A percentile compares a stretch with the other conserved stretches of the same genome.
Conservation (phyloP, 768 basidiomycete species). For the Xerocomellus chrysenteron region DNA sequence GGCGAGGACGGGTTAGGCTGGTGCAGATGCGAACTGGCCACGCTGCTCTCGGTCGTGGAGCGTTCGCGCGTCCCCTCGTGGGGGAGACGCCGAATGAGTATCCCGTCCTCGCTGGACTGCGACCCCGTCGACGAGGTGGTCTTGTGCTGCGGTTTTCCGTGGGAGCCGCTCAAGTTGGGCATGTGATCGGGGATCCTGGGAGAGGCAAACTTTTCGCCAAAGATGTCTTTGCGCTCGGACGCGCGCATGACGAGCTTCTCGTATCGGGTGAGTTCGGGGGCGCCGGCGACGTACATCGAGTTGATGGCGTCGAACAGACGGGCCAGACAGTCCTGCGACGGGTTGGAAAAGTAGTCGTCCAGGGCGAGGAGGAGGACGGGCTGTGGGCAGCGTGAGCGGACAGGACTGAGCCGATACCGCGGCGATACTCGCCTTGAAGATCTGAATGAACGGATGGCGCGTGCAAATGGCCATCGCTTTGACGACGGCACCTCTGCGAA, state of each 20-base stretch:
- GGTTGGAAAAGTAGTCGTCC: slow-evolving; percentile 89
- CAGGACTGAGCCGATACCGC: neutral
- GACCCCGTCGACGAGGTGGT: slow-evolving; percentile 59
- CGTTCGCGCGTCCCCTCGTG: slow-evolving; percentile 38
- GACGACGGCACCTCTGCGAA: slow-evolving; percentile 81
- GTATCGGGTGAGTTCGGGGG: slow-evolving; percentile 72
- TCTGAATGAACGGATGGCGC: slow-evolving; percentile 90
- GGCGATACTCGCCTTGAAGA: slow-evolving; percentile 72
- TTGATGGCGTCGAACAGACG: slow-evolving; percentile 93
- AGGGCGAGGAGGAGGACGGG: slow-evolving; percentile 91
- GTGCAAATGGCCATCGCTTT: slow-evolving; percentile 95
- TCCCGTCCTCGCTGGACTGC: slow-evolving; percentile 67
- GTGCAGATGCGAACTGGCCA: slow-evolving; percentile 30
- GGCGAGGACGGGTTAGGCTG: slow-evolving; percentile 50
- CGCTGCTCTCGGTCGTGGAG: slow-evolving; percentile 41
- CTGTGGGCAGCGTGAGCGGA: slow-evolving; percentile 40
- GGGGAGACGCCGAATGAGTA: slow-evolving; percentile 42
- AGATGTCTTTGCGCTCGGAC: slow-evolving; percentile 89
- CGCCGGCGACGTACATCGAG: slow-evolving; percentile 79
- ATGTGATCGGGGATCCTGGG: slow-evolving; percentile 20
- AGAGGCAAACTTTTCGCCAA: slow-evolving; percentile 74
- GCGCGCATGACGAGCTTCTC: slow-evolving; percentile 90
- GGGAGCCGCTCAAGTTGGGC: neutral
- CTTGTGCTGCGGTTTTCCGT: slow-evolving; percentile 40
- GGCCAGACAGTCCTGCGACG: slow-evolving; percentile 86